Conservation (phyloP, 1,139 yeast species). For the Taiozyma onychis region DNA sequence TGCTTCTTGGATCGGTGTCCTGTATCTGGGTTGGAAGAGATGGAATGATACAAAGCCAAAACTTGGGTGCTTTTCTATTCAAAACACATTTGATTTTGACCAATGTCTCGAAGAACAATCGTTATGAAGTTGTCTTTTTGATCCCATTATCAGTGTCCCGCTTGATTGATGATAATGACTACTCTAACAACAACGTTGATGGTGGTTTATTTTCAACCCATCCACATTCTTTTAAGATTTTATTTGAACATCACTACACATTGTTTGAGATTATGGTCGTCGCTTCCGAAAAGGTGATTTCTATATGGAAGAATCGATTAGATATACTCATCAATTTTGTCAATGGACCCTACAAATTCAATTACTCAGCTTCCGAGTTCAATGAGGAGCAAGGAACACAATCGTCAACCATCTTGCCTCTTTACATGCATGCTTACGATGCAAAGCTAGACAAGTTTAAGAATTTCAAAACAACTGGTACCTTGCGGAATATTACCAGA, state of each 20-base stretch:
- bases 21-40: slow-evolving; percentile 34
- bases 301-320: slow-evolving; percentile 38
- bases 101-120: slow-evolving; percentile 22
- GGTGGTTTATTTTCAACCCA: slow-evolving; percentile 34
- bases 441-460: slow-evolving; percentile 14
- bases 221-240: slow-evolving; percentile 35
- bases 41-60: slow-evolving; percentile 17
- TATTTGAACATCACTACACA: slow-evolving; percentile 37
- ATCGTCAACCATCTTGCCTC: slow-evolving; percentile 19
- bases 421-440: slow-evolving; percentile 14
- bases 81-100: slow-evolving; percentile 43
- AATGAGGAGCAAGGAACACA: slow-evolving; percentile 19
- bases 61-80: slow-evolving; percentile 40
- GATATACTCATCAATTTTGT: slow-evolving; percentile 31
- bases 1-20: slow-evolving; percentile 36
- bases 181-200: slow-evolving; percentile 17
- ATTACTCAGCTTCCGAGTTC: slow-evolving; percentile 28
- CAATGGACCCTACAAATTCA: slow-evolving; percentile 38
- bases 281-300: slow-evolving; percentile 33
- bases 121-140: slow-evolving; percentile 36
- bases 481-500: neutral
- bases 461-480: neutral
- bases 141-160: slow-evolving; percentile 41
- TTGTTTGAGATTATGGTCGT: slow-evolving; percentile 44
- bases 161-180: slow-evolving; percentile 25